Evolutionary conservation across 768 basidiomycete species (phyloP).

Genomic region (Mycena vulgaris): DNA sequence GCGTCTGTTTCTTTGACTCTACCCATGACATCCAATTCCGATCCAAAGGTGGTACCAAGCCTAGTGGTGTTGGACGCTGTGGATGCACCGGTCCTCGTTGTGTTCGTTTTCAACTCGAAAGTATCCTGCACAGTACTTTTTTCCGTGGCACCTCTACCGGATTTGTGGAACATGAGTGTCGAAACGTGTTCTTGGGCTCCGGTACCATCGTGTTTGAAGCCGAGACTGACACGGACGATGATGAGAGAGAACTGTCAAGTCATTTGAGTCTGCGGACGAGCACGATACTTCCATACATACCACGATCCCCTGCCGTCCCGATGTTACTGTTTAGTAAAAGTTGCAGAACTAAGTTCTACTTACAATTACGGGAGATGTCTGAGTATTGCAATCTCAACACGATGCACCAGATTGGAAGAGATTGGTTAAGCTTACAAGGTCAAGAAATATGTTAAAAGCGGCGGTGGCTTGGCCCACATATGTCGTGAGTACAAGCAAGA

Average conservation of each 20-base stretch:
- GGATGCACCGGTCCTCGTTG: background rate
- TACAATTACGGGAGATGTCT: background rate
- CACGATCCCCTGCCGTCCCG: background rate
- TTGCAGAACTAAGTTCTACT: background rate
- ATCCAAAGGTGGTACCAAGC: background rate
- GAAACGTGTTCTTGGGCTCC: background rate
- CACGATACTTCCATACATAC: background rate
- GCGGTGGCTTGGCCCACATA: background rate
- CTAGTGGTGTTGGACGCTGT: background rate
- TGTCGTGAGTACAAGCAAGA: background rate
- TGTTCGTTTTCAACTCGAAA: background rate
- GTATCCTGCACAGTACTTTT: background rate
- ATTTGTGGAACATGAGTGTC: background rate
- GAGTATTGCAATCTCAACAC: background rate
- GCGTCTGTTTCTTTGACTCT: background rate
- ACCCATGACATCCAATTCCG: background rate
- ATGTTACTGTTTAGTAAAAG: background rate
- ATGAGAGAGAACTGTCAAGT: background rate
- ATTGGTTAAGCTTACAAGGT: background rate
- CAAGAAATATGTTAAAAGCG: background rate
- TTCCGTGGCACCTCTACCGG: background rate
- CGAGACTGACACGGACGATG: background rate
- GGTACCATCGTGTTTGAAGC: background rate
- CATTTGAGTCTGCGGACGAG: background rate
- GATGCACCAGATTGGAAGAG: background rate